Base-by-base conservation (phyloP, 495 filamentous ascomycete species). In the Halenospora varia region DNA sequence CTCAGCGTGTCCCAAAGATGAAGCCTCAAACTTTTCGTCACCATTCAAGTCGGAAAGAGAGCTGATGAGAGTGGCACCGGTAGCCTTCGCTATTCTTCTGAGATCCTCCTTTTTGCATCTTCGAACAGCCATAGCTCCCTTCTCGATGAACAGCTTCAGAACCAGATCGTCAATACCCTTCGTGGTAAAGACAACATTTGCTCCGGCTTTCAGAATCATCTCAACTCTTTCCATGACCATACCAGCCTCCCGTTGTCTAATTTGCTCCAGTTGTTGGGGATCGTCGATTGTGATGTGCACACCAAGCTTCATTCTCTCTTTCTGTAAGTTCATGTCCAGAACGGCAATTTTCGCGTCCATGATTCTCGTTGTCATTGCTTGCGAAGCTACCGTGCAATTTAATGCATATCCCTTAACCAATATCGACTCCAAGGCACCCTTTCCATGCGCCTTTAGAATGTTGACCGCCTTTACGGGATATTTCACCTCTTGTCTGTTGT, bases 401-500 rank as follows among this genome's bases (percentile, higher is more conserved):
- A 99, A 73, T 60, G 94, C 94, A 69, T 99, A 99, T 39, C 94
- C 94, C 73, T 92, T 94, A 59, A 99, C 88, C 29, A 99, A 77
- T 15, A 96, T 75, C 15, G 92, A 96, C 76, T 99, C 94, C 20
- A 82, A 80, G 26, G 85, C 83, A 67, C 89, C 89, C 82, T 96
- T 95, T 68, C 94, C 94, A 70, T 99, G 94, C 8, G 94, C 95
- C 75, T 99, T 99, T 40, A 99, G 84, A 55, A 97, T 86, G 71
- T 99, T 99, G 67, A 99, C 95, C 25, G 94, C 94, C 80, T 97
- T 99, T 59, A 99, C 94, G 8, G 94, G 94, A 70, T 99, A 99
- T 75, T 97, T 99, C 65, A 82, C 73, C 70, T 99, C 94, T 71
- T 80, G 83, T 71, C 84, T 84, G 78, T 89, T 90, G 75, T 96